phyloP scores from a whole-genome alignment of 805 yeast genomes.

The Candida morakotiae region DNA sequence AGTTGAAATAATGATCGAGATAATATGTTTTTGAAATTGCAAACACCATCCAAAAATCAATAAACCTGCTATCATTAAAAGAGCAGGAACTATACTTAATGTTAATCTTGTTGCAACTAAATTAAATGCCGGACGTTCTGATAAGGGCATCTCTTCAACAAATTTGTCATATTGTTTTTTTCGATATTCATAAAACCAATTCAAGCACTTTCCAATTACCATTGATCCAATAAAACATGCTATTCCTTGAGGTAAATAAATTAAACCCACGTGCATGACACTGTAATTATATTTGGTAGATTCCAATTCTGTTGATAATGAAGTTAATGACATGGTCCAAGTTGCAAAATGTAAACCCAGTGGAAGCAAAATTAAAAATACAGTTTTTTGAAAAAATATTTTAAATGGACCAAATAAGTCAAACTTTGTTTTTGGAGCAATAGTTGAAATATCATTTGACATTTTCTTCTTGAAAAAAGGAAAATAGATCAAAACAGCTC shows the following conservation, averaged over 20 bases:
- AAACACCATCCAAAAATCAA: slow-evolving; percentile 70
- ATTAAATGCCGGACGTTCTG: slow-evolving; percentile 44
- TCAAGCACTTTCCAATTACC: slow-evolving; percentile 52
- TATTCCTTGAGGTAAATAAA: slow-evolving; percentile 72
- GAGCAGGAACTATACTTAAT: slow-evolving; percentile 27
- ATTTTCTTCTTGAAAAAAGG: slow-evolving; percentile 23
- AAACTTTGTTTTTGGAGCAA: slow-evolving; percentile 12
- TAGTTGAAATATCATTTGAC: slow-evolving; percentile 23
- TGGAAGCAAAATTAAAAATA: slow-evolving; percentile 49
- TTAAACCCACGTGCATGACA: slow-evolving; percentile 59
- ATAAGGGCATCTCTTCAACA: slow-evolving; percentile 7
- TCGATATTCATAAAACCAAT: slow-evolving; percentile 42
- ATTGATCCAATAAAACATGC: slow-evolving; percentile 63
- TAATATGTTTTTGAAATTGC: slow-evolving; percentile 40
- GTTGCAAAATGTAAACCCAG: slow-evolving; percentile 60
- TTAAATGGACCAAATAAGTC: slow-evolving; percentile 35
- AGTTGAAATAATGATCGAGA: slow-evolving; percentile 55
- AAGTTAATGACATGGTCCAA: slow-evolving; percentile 69
- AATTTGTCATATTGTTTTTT: slow-evolving; percentile 18
- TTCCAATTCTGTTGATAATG: slow-evolving; percentile 54
- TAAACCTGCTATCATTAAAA: slow-evolving; percentile 32
- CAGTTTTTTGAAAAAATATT: slow-evolving; percentile 41
- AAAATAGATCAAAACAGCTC: slow-evolving; percentile 41
- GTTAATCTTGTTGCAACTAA: slow-evolving; percentile 52
- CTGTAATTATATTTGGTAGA: slow-evolving; percentile 44